These are phyloP conservation scores for Neoascochyta sp. DNA, from an alignment of 2,329 filamentous ascomycete genomes.

Conservation along the genomic window DNA sequence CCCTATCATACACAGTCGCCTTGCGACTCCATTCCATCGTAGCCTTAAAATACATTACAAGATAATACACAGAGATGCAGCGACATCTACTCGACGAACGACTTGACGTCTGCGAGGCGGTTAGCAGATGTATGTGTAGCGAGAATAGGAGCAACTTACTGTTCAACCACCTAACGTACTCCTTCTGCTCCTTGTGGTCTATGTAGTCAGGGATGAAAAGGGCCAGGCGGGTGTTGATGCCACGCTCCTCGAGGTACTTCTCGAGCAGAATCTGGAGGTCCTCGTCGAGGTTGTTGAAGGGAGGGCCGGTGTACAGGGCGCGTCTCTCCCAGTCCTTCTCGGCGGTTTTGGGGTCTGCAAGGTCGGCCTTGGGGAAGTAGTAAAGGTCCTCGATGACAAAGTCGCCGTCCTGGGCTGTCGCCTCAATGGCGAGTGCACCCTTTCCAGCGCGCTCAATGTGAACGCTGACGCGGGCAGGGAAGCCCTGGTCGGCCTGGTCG, in stretches of 20 bases:
- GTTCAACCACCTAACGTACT: slow-evolving; percentile 88
- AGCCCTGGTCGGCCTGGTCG: slow-evolving; percentile 51
- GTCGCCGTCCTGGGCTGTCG: slow-evolving; percentile 77
- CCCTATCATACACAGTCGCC: slow-evolving; percentile 30
- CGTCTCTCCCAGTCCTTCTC: slow-evolving; percentile 74
- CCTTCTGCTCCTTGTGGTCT: slow-evolving; percentile 96
- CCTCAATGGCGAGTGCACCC: slow-evolving; percentile 83
- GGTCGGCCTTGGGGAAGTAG: slow-evolving; percentile 73
- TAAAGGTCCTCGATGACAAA: slow-evolving; percentile 88
- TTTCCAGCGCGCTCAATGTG: slow-evolving; percentile 83
- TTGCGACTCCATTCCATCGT: slow-evolving; percentile 9
- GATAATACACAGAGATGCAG: slow-evolving; percentile 16
- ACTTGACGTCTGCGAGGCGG: slow-evolving; percentile 64
- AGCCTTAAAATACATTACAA: slow-evolving; percentile 11
- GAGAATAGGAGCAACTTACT: slow-evolving; percentile 31
- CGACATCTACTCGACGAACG: slow-evolving; percentile 62
- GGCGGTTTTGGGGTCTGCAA: slow-evolving; percentile 71
- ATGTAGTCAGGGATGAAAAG: slow-evolving; percentile 95
- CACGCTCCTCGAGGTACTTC: slow-evolving; percentile 90
- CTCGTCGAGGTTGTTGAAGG: slow-evolving; percentile 91
- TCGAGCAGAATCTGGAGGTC: slow-evolving; percentile 91
- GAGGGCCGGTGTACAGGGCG: slow-evolving; percentile 82
- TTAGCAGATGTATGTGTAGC: slow-evolving; percentile 16
- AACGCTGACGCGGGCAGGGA: slow-evolving; percentile 80
- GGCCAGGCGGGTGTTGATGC: slow-evolving; percentile 80